Evolutionary conservation across 495 filamentous ascomycete species (phyloP).

Genomic region (Tuber magnatum): DNA sequence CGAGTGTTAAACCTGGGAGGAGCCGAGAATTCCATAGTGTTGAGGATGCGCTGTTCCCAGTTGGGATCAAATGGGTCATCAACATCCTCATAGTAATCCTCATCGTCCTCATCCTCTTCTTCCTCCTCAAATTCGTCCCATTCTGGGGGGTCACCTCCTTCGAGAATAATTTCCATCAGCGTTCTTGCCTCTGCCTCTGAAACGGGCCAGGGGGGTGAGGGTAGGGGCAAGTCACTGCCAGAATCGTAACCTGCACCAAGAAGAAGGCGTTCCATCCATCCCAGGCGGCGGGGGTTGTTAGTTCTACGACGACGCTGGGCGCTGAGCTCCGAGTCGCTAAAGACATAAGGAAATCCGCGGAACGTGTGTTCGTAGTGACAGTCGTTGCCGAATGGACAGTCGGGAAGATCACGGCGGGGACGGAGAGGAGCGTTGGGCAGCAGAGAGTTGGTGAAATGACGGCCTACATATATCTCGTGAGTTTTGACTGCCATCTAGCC

Average conservation of each 20-base stretch:
- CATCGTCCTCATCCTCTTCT: conserved; percentile 17
- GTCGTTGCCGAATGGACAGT: conserved; percentile 42
- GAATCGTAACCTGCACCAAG: conserved; percentile 13
- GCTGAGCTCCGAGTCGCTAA: conserved; percentile 30
- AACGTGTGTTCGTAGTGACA: conserved; percentile 40
- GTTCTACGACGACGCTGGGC: conserved; percentile 21
- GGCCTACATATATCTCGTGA: conserved; percentile 9
- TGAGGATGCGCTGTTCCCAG: neutral
- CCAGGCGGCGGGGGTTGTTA: conserved; percentile 5
- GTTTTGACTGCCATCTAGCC: neutral
- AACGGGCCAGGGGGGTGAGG: conserved; percentile 9
- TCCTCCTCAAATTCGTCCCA: conserved; percentile 19
- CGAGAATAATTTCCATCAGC: conserved; percentile 30
- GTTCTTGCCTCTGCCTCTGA: conserved; percentile 22
- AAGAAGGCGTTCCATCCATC: conserved; percentile 23
- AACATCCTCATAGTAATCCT: conserved; percentile 18
- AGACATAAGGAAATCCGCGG: conserved; percentile 31
- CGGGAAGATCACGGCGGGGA: conserved; percentile 12
- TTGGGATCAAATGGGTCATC: conserved; percentile 7
- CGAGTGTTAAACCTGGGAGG: neutral
- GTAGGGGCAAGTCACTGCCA: conserved; percentile 9
- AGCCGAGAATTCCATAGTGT: neutral
- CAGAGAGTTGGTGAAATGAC: conserved; percentile 39
- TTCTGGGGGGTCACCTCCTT: conserved; percentile 18
- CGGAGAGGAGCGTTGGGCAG: conserved; percentile 12